Evolutionary conservation across 257 asterid species (phyloP).

Genomic region (Lycium barbarum): DNA sequence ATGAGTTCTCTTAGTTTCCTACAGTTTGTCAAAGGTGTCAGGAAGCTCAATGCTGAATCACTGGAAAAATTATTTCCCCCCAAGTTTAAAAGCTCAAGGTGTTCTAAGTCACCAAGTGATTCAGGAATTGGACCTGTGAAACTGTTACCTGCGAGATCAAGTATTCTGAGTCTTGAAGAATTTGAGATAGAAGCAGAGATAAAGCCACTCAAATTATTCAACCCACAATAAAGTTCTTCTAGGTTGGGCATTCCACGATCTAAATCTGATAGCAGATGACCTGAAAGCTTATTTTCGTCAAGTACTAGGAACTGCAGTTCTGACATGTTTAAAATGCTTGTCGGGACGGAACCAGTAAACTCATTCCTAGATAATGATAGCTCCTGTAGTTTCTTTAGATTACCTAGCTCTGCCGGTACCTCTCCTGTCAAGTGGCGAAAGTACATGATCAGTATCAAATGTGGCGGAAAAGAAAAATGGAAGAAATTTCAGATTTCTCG

Average conservation of each 20-base stretch:
- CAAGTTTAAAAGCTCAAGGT: background rate
- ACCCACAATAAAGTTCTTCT: background rate
- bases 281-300: slow-evolving; percentile 28
- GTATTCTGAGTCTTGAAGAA: slow-evolving; percentile 25
- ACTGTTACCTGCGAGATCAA: slow-evolving; percentile 27
- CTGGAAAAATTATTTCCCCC: slow-evolving; percentile 11
- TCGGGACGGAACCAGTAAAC: slow-evolving; percentile 28
- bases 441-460: background rate
- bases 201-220: slow-evolving; percentile 18
- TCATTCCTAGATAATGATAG: background rate
- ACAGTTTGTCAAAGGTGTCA: slow-evolving; percentile 19
- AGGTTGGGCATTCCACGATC: slow-evolving; percentile 33
- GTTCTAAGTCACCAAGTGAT: slow-evolving; percentile 33
- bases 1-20: background rate
- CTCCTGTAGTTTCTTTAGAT: background rate
- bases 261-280: slow-evolving; percentile 33
- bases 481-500: background rate
- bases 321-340: slow-evolving; percentile 32
- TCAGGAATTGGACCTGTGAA: slow-evolving; percentile 38
- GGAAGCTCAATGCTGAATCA: slow-evolving; percentile 8
- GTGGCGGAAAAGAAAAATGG: background rate
- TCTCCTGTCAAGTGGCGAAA: slow-evolving; percentile 23
- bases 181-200: slow-evolving; percentile 40
- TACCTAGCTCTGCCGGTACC: slow-evolving; percentile 30
- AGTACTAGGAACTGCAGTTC: background rate